A percentile compares a stretch with the other conserved stretches of the same genome.
Evolutionary conservation across 768 basidiomycete species (phyloP).

Genomic region (Russula virescens): DNA sequence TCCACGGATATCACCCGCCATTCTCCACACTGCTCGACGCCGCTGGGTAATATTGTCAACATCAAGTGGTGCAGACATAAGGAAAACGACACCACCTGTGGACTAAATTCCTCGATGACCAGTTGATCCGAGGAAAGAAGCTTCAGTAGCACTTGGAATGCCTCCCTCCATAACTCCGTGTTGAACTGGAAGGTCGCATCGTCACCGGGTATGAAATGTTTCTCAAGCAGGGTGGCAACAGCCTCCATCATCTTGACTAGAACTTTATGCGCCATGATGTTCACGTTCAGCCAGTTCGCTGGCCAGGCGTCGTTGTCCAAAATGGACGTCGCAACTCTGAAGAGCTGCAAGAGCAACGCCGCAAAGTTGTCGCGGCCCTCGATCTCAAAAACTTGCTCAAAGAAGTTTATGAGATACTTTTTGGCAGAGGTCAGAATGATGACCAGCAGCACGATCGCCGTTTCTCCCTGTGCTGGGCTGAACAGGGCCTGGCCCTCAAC

Average conservation of each 20-base stretch:
- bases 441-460: slow-evolving; percentile 76
- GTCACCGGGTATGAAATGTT: slow-evolving; percentile 71
- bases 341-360: slow-evolving; percentile 64
- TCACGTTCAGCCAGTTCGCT: slow-evolving; percentile 85
- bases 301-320: slow-evolving; percentile 87
- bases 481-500: slow-evolving; percentile 49
- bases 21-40: slow-evolving; percentile 91
- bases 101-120: slow-evolving; percentile 90
- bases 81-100: slow-evolving; percentile 55
- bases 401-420: slow-evolving; percentile 68
- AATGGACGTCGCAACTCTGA: slow-evolving; percentile 76
- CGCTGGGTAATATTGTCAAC: slow-evolving; percentile 44
- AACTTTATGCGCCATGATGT: slow-evolving; percentile 81
- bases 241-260: slow-evolving; percentile 86
- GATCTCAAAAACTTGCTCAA: slow-evolving; percentile 78
- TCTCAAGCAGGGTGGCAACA: slow-evolving; percentile 67
- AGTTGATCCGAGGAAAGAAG: slow-evolving; percentile 86
- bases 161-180: slow-evolving; percentile 71
- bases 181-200: slow-evolving; percentile 65
- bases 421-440: slow-evolving; percentile 75
- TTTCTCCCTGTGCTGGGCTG: slow-evolving; percentile 78
- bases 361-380: slow-evolving; percentile 82
- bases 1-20: slow-evolving; percentile 93
- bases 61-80: neutral
- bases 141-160: slow-evolving; percentile 75